Evolutionary conservation across 345 rosid species (phyloP), one percentile per base, ranked within the genome.

Genomic region (Clarkia xantiana): DNA sequence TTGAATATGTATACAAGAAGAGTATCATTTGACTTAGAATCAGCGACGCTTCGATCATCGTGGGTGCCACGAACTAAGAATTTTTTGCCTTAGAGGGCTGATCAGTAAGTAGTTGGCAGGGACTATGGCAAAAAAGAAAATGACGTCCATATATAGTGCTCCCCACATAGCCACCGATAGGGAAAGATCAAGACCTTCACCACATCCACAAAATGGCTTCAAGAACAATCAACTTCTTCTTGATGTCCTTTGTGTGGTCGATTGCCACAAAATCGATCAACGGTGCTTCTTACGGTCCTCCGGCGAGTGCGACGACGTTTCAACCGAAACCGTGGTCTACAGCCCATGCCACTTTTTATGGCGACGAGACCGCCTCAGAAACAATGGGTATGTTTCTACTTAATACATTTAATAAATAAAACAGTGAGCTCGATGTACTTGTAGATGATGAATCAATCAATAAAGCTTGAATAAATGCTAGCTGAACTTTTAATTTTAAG

Each of bases 321-420:
- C 53, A 40, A 39, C 74, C 94, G 10, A 61, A 77, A 41, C 60
- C 61, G 51, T 81, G 86, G 90, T 38, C 49, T 13, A 47, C 44
- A 2, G 90, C 86, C 8, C 78, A 76, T 49, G 90, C 86, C 50
- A 81, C 90, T 42, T 78, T 81, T 45, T 81, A 81, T 49, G 90
- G 90, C 2, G 85, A 81, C 13, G 80, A 76, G 62, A 67, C 75
- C 22, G 90, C 62, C 54, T 63, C 85, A 34, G 82, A 68, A 53
- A 81, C 86, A 9, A 70, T 71, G 77, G 86, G 86, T 81, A 71
- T 23, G 51, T 18, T 6, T 51, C 56, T 13, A 44, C 8, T 2
- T 15, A 44, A 14, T n/a, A n/a, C n/a, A n/a, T n/a, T n/a, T n/a
- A n/a, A n/a, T n/a, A n/a, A n/a, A n/a, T n/a, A n/a, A n/a, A n/a